These are phyloP conservation scores for Aaosphaeria arxii DNA, from an alignment of 2,329 filamentous ascomycete genomes.

Conservation along the genomic window DNA sequence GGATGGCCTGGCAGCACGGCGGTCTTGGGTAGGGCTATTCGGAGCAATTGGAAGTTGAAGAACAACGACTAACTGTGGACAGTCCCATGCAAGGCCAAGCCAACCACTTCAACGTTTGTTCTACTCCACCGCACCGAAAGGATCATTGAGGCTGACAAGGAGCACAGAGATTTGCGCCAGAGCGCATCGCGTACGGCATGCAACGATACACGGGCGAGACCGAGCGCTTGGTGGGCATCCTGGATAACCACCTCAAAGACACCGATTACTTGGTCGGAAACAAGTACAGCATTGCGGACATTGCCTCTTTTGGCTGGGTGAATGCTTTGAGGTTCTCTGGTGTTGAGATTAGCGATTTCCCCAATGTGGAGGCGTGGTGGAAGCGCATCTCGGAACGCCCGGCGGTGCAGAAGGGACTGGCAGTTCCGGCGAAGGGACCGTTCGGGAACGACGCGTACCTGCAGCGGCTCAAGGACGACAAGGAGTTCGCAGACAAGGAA, in stretches of 20 bases:
- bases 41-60: not conserved
- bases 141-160: not conserved
- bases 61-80: constrained; percentile 3
- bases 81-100: constrained; percentile 26
- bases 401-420: constrained; percentile 29
- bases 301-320: constrained; percentile 38
- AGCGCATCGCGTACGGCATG: constrained; percentile 33
- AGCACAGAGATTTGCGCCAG: constrained; percentile 9
- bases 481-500: constrained; percentile 48
- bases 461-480: constrained; percentile 45
- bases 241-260: constrained; percentile 29
- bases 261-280: constrained; percentile 36
- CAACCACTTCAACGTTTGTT: constrained; percentile 20
- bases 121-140: constrained; percentile 4
- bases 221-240: constrained; percentile 36
- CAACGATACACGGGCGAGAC: constrained; percentile 39
- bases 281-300: constrained; percentile 39
- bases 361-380: constrained; percentile 38
- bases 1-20: constrained; percentile 52
- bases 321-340: constrained; percentile 34
- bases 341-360: constrained; percentile 32
- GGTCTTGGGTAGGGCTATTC: not conserved
- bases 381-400: constrained; percentile 30
- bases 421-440: constrained; percentile 33
- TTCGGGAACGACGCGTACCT: constrained; percentile 43